Base-by-base conservation (phyloP, 257 asterid species). In the Sherardia arvensis region DNA sequence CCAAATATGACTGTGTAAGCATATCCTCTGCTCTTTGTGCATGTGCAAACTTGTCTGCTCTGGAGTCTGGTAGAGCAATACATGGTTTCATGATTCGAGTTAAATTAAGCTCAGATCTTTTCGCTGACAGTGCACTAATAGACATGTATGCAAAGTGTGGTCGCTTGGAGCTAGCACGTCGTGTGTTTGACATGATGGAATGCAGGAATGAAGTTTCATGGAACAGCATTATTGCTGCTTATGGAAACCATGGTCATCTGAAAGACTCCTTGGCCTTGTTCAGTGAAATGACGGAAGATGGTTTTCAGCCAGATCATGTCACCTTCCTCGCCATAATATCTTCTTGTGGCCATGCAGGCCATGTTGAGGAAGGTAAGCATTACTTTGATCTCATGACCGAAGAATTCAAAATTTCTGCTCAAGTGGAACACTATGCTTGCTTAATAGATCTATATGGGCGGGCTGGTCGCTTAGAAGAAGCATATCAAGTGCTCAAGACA, bases 201-300 rank as follows among this genome's bases (percentile, higher is more conserved):
- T 32, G 59, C 56, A 81, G 69, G 73, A 87, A 80, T 34, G 96
- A 92, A 72, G 99, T 92, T 62, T 89, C 97, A 22, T 92, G 99
- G 97, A 92, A 89, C 38, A 87, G 96, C 68, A 87, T 92, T n/a
- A 87, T 92, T 20, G 82, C 95, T 49, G 99, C 99, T 32, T 87
- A 87, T 68, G 99, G 96, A 60, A 92, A 81, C 69, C 95, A 87
- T 29, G 94, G 99, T 15, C 67, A 25, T 15, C 69, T 83, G 7
- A 59, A 62, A 20, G 78, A 78, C 12, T 83, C 87, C 67, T 56
- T 87, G 30, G 67, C 62, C 21, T 64, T 87, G 54, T 78, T 89
- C 69, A 64, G 66, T 61, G 78, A 63, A 65, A 92, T 92, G 97
- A 68, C 71, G 64, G 65, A 67, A 20, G 75, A 72, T 26, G 96